Percentiles rank a stretch among this genome's conserved stretches.
Conservation (phyloP, 1,284 basidiomycete genomes). For the Melanopsichium pennsylvanicum region DNA sequence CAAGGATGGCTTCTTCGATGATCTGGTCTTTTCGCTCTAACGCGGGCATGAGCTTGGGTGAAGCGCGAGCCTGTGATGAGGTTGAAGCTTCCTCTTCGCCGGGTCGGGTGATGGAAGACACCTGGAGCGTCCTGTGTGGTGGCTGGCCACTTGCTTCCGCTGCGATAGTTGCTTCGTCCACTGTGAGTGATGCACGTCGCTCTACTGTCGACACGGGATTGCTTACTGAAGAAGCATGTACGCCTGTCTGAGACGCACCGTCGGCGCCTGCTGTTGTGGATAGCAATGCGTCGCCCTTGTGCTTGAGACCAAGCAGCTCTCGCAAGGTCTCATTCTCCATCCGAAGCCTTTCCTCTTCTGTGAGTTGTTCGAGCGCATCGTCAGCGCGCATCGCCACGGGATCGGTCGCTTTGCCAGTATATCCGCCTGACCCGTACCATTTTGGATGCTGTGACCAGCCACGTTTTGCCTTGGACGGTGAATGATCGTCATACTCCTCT, state of each 20-base stretch:
- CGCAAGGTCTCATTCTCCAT: constrained; percentile 61
- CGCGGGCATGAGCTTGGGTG: constrained; percentile 22
- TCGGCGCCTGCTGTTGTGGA: background rate
- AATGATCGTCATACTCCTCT: constrained; percentile 6
- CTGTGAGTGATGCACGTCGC: constrained; percentile 33
- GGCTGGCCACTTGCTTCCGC: constrained; percentile 45
- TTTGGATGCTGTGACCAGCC: constrained; percentile 44
- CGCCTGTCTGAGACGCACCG: background rate
- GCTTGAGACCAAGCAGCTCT: constrained; percentile 52
- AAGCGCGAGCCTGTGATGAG: constrained; percentile 12
- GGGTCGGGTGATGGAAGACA: constrained; percentile 35
- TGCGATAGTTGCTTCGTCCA: constrained; percentile 43
- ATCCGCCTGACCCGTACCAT: constrained; percentile 61
- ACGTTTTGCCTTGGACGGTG: constrained; percentile 17
- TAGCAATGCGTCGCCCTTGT: constrained; percentile 37
- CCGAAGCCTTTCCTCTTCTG: constrained; percentile 58
- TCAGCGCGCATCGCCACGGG: constrained; percentile 44
- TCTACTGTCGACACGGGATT: constrained; percentile 26
- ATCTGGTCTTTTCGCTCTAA: constrained; percentile 41
- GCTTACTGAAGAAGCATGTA: background rate
- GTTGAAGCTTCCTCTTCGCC: constrained; percentile 12
- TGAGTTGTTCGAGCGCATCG: constrained; percentile 49
- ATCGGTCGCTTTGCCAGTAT: constrained; percentile 52
- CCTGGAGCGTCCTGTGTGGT: constrained; percentile 21
- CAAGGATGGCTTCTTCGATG: constrained; percentile 46